Base-by-base conservation (phyloP, 257 asterid genomes). In the Anisodus tanguticus region DNA sequence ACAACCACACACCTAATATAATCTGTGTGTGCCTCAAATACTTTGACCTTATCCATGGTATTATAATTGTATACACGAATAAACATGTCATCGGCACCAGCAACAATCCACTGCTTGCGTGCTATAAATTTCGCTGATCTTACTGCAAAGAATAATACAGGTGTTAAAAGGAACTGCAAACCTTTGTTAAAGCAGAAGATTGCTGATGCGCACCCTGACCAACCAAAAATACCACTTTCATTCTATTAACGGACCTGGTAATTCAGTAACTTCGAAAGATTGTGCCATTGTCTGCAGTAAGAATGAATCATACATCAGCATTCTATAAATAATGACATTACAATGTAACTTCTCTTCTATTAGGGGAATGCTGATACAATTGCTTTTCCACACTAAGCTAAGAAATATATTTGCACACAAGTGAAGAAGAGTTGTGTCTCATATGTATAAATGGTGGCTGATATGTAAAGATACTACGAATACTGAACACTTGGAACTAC, bases 51-150 rank as follows among this genome's bases (percentile, higher is more conserved):
- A 86, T 97, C 99, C 99, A 95, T 97, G 10, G 99, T 97, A 86
- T 97, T 95, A 90, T 97, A 97, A 87, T 93, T 97, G 92, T 93
- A 95, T 45, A 97, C 97, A 74, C 98, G 99, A 79, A 97, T 93
- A 84, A 86, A 92, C 99, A 97, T 97, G 90, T 97, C 99, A 89
- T 97, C 99, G 19, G 98, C 97, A 88, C 98, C 99, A 69, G 98
- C 99, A 86, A 97, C 98, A 80, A 97, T 97, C 99, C 98, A 94
- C 86, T 97, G 98, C 89, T 92, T 93, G 51, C 98, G 93, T 83
- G 99, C 92, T 84, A 97, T 89, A 83, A 97, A 97, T 91, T 97
- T 97, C 1, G 99, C 98, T 41, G 99, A 97, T 87, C 99, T 91
- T 86, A 95, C 99, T 97, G 98, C 86, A 88, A 87, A 85, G 77